Conservation (phyloP, 2,329 filamentous ascomycete genomes). For the Microdochium paspali region DNA sequence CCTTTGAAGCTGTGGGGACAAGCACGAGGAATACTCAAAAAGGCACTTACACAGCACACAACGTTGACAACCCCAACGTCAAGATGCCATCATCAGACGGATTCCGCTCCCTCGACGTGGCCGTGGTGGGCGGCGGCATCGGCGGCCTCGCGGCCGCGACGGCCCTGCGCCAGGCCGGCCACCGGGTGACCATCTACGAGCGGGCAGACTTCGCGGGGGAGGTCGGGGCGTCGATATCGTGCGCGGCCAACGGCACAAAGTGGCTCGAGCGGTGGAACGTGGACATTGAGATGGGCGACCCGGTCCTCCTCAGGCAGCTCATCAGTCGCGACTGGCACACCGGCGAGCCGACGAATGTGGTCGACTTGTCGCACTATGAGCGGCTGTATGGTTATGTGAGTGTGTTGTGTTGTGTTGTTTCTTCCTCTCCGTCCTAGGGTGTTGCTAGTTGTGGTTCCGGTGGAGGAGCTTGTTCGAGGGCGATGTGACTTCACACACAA, state of each 20-base stretch:
- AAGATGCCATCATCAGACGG: neutral
- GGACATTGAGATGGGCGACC: conserved; percentile 53
- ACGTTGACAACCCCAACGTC: too few species aligned
- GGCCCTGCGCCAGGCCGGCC: conserved; percentile 35
- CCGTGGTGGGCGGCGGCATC: conserved; percentile 36
- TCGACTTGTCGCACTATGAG: conserved; percentile 56
- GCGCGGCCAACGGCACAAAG: conserved; percentile 59
- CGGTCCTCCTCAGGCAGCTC: conserved; percentile 54
- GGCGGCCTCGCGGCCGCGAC: conserved; percentile 32
- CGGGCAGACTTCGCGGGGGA: conserved; percentile 57
- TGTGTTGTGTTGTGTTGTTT: neutral
- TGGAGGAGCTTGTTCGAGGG: neutral
- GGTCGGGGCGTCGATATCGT: conserved; percentile 57
- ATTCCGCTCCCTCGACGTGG: conserved; percentile 2
- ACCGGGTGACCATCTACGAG: conserved; percentile 53
- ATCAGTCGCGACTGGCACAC: conserved; percentile 65
- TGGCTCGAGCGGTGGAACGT: conserved; percentile 63
- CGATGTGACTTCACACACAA: too few species aligned
- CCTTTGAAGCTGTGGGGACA: too few species aligned
- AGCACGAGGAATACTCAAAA: too few species aligned
- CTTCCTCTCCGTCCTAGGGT: neutral
- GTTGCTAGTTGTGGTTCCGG: neutral
- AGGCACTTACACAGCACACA: too few species aligned
- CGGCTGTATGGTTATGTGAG: conserved; percentile 49
- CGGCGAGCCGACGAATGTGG: conserved; percentile 55